phyloP scores from a whole-genome alignment of 1,139 yeast genomes.

The Debaryomyces robertsiae region DNA sequence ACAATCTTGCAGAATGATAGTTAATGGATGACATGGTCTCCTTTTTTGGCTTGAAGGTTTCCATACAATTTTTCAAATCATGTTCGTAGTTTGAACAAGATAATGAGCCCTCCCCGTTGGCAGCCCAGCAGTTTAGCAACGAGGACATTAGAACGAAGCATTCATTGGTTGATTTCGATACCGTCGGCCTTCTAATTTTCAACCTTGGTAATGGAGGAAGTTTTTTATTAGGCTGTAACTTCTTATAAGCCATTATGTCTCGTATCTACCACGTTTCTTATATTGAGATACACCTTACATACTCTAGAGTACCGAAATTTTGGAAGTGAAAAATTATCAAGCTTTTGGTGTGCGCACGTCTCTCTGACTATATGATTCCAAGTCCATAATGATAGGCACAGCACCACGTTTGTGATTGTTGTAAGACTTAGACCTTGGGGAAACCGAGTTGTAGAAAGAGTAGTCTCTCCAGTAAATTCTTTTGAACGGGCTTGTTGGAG shows the following conservation, averaged over 20 bases:
- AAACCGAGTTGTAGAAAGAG: conserved; percentile 6
- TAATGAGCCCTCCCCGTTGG: conserved; percentile 81
- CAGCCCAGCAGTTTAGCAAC: conserved; percentile 93
- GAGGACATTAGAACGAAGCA: conserved; percentile 84
- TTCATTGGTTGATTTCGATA: conserved; percentile 61
- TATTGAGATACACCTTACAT: no score
- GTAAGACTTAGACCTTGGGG: conserved; percentile 8
- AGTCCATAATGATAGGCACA: background rate
- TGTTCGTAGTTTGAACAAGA: conserved; percentile 65
- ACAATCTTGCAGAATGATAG: conserved; percentile 81
- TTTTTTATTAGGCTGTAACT: conserved; percentile 29
- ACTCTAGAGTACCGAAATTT: no score
- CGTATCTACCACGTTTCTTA: background rate
- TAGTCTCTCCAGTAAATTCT: conserved; percentile 32
- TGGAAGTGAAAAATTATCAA: conserved; percentile 9
- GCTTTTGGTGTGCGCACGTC: conserved; percentile 11
- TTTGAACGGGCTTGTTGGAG: conserved; percentile 28
- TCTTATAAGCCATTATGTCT: conserved; percentile 30
- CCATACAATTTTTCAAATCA: conserved; percentile 52
- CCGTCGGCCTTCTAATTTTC: conserved; percentile 66
- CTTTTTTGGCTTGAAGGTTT: conserved; percentile 47
- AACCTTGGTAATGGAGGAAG: conserved; percentile 79
- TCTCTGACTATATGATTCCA: conserved; percentile 1
- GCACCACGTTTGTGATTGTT: conserved; percentile 4
- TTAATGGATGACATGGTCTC: conserved; percentile 59